Conservation (phyloP, 2,329 filamentous ascomycete genomes). For the Fusarium sp. region DNA sequence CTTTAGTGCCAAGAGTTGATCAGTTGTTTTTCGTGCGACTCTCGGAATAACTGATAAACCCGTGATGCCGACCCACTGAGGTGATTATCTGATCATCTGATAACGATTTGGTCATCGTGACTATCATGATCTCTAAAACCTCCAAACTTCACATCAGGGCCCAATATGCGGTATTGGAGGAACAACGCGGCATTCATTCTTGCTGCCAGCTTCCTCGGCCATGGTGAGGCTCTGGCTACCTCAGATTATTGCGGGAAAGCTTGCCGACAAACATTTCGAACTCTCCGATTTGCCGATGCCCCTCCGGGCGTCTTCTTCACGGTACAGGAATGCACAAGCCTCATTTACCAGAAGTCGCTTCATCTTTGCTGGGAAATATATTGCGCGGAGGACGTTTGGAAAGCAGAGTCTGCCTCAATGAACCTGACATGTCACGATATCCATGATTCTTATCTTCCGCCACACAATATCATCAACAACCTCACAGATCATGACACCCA, state of each 20-base stretch:
- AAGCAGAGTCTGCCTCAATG: neutral
- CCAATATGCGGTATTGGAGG: neutral
- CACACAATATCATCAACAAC: neutral
- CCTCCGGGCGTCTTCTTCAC: slow-evolving; percentile 3
- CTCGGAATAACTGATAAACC: neutral
- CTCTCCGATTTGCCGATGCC: slow-evolving; percentile 6
- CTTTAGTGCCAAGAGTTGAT: neutral
- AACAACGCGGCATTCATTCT: rapidly evolving
- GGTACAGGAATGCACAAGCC: neutral
- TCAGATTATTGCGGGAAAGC: neutral
- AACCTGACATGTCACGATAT: neutral
- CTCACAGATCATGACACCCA: neutral
- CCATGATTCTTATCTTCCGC: neutral
- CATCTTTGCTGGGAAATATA: slow-evolving; percentile 10
- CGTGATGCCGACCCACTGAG: slow-evolving; percentile 15
- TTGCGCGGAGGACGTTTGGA: neutral
- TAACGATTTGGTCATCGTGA: neutral
- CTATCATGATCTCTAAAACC: neutral
- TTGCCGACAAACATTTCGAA: slow-evolving; percentile 18
- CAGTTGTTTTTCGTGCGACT: neutral
- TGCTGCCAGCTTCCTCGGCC: rapidly evolving
- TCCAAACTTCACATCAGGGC: neutral
- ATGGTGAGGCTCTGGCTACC: rapidly evolving
- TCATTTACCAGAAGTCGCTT: neutral
- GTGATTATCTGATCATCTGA: slow-evolving; percentile 23